A percentile compares a stretch with the other conserved stretches of the same genome.
These are phyloP conservation scores for Cladosporium sphaerospermum DNA, from an alignment of 2,329 filamentous ascomycete genomes.

Conservation along the genomic window DNA sequence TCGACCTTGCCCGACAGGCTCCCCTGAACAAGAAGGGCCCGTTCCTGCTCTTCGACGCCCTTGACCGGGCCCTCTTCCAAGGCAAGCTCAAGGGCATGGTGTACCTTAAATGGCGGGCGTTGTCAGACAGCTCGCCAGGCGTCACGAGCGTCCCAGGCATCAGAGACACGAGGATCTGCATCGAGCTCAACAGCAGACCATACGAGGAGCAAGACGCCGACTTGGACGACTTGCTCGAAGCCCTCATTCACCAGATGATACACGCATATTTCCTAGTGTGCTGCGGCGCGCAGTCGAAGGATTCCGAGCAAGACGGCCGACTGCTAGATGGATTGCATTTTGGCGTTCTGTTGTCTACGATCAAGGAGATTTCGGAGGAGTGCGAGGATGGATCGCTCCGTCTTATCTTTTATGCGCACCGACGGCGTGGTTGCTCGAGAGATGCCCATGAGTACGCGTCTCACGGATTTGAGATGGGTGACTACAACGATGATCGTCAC, in stretches of 20 bases:
- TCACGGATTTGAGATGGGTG: not conserved
- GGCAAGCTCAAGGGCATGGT: slow-evolving; percentile 34
- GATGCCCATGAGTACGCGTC: not conserved
- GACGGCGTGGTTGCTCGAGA: slow-evolving; percentile 13
- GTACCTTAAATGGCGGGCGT: slow-evolving; percentile 27
- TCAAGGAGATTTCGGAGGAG: slow-evolving; percentile 29
- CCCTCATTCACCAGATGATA: slow-evolving; percentile 41
- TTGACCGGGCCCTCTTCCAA: slow-evolving; percentile 33
- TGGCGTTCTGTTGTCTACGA: slow-evolving; percentile 34
- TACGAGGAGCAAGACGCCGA: slow-evolving; percentile 24
- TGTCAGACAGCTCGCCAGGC: slow-evolving; percentile 28
- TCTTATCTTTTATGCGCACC: slow-evolving; percentile 29
- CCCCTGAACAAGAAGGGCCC: slow-evolving; percentile 24
- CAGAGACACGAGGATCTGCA: slow-evolving; percentile 29
- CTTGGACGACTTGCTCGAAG: slow-evolving; percentile 32
- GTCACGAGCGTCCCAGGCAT: slow-evolving; percentile 32
- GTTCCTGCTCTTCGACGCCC: slow-evolving; percentile 31
- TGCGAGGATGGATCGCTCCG: slow-evolving; percentile 24
- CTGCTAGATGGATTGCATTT: slow-evolving; percentile 36
- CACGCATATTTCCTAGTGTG: slow-evolving; percentile 40
- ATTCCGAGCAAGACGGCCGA: slow-evolving; percentile 28
- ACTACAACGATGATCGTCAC: not conserved
- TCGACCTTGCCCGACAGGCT: slow-evolving; percentile 23
- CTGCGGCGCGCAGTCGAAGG: slow-evolving; percentile 32
- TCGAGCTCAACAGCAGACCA: slow-evolving; percentile 27